Base-by-base conservation (phyloP, 2,329 filamentous ascomycete species). In the Fusarium vanettenii region DNA sequence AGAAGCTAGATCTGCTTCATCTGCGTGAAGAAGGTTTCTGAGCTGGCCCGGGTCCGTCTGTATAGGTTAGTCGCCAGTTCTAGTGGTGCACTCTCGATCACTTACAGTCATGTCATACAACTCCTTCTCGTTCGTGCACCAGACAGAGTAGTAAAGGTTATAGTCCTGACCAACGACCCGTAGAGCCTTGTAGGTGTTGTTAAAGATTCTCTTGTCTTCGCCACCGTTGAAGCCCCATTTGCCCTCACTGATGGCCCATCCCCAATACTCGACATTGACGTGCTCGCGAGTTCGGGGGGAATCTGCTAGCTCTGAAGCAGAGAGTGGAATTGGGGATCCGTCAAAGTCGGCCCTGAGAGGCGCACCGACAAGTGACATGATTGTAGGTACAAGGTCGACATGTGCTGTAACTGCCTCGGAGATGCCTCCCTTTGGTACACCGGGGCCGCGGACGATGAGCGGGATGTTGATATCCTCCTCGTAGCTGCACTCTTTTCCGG, bases 141-240 rank as follows among this genome's bases (percentile, higher is more conserved):
- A 90, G 1, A 90, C 86, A 0, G 86, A 87, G 72, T 91, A 91
- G 72, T 89, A 87, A 4, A 91, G 75, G 66, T 85, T 88, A 68
- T 90, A 91, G 2, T 81, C 81, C 1, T 85, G 74, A 0, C 82
- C 81, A 1, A 86, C 80, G 1, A 90, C 73, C 1, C 89, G 85
- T 0, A 90, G 62, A 0, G 82, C 84, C 70, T 90, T 90, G 82
- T 90, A 91, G 0, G 88, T 90, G 76, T 90, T 90, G 68, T 84
- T 84, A 29, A 50, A 64, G 8, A 39, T 29, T 39, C 33, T 29
- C 56, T 59, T 59, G 25, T 41, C 56, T 13, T 59, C 10, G 18
- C 22, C 56, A 18, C 56, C 35, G 11, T 41, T 59, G 67, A 64
- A 76, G 6, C 4, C 73, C 37, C 63, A 79, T 35, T 74, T 75